Evolutionary conservation across 2,329 filamentous ascomycete genomes (phyloP).

Genomic region (Trichoderma asperellum): DNA sequence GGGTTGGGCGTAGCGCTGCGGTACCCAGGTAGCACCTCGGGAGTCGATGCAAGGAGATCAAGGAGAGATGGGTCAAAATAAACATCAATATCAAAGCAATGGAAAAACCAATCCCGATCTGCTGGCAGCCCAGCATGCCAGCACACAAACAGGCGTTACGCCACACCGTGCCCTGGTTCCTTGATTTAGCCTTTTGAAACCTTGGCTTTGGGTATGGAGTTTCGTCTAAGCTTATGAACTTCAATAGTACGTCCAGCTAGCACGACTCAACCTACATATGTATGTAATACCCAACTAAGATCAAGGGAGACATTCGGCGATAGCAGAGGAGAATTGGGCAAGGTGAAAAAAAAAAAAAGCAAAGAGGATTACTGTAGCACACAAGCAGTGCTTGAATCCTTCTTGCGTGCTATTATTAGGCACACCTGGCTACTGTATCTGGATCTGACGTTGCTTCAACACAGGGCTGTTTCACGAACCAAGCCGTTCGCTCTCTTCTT

Average conservation of each 20-base stretch:
- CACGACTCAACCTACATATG: background rate
- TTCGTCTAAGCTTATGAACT: background rate
- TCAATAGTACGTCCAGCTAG: background rate
- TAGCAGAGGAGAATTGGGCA: background rate
- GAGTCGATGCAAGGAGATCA: background rate
- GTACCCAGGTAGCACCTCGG: background rate
- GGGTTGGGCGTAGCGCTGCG: background rate
- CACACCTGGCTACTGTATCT: background rate
- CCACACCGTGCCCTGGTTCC: constrained; percentile 17
- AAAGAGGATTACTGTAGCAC: background rate
- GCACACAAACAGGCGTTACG: constrained; percentile 11
- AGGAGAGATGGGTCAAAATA: background rate
- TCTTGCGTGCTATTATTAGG: background rate
- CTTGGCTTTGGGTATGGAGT: background rate
- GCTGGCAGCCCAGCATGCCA: constrained; percentile 11
- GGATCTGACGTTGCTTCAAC: background rate
- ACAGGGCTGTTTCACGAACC: background rate
- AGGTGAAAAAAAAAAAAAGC: background rate
- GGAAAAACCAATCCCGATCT: background rate
- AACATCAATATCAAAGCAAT: background rate
- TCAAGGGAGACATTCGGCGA: constrained; percentile 1
- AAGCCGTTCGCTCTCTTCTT: background rate
- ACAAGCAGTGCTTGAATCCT: constrained; percentile 1
- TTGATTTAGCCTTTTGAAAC: constrained; percentile 9
- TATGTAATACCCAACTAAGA: background rate